phyloP scores from a whole-genome alignment of 768 basidiomycete genomes.

The Tylopilus cervinicoccineus region DNA sequence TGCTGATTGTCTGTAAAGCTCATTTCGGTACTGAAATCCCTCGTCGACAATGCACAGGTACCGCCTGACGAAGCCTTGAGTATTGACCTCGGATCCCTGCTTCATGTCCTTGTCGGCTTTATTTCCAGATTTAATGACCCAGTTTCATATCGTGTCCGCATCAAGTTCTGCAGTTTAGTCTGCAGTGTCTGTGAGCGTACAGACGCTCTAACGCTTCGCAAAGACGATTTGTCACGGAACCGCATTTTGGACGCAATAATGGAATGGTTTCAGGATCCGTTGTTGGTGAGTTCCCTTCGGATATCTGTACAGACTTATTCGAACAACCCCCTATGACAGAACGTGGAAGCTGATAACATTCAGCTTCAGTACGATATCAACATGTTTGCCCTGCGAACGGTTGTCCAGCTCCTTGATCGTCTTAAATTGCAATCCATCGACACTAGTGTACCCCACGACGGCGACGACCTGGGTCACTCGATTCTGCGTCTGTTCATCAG shows the following conservation, averaged over 20 bases:
- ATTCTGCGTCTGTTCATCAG: slow-evolving; percentile 77
- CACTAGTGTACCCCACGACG: slow-evolving; percentile 44
- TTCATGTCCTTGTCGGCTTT: slow-evolving; percentile 58
- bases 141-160: slow-evolving; percentile 58
- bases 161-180: slow-evolving; percentile 71
- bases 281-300: slow-evolving; percentile 39
- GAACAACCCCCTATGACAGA: slow-evolving; percentile 22
- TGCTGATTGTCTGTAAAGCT: slow-evolving; percentile 43
- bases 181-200: slow-evolving; percentile 62
- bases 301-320: not conserved
- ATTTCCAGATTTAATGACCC: slow-evolving; percentile 58
- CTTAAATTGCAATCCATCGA: slow-evolving; percentile 61
- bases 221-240: slow-evolving; percentile 64
- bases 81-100: slow-evolving; percentile 59
- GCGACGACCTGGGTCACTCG: slow-evolving; percentile 64
- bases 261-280: slow-evolving; percentile 67
- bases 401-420: slow-evolving; percentile 71
- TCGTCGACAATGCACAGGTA: slow-evolving; percentile 67
- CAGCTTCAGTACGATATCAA: slow-evolving; percentile 64
- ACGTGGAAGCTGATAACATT: slow-evolving; percentile 34
- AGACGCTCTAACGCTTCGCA: slow-evolving; percentile 59
- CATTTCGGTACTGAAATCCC: slow-evolving; percentile 68
- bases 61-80: slow-evolving; percentile 56
- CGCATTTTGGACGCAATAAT: slow-evolving; percentile 71
- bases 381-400: slow-evolving; percentile 65